A percentile compares a stretch with the other conserved stretches of the same genome.
phyloP scores from a whole-genome alignment of 352 stramenopile genomes.

The Globisporangium cylindrosporum region DNA sequence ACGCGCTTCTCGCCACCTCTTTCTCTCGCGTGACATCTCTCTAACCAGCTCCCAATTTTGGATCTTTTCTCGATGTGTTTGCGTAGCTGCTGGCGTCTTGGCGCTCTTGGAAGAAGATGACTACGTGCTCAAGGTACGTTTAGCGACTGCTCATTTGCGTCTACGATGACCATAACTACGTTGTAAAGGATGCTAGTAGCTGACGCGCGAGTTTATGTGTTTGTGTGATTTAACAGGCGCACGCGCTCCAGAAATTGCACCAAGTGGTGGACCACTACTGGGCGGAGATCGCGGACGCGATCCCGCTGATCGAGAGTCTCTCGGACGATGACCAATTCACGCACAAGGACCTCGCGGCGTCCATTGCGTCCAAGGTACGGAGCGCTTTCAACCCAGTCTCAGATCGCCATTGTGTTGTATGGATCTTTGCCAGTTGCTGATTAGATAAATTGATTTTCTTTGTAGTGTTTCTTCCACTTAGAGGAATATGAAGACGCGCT shows the following conservation, averaged over 20 bases:
- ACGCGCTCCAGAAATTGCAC: slow-evolving; percentile 91
- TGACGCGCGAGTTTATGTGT: slow-evolving; percentile 11
- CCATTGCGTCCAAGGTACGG: slow-evolving; percentile 85
- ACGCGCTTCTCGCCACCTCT: background rate
- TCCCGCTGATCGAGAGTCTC: slow-evolving; percentile 92
- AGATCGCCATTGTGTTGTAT: background rate
- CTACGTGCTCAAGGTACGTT: slow-evolving; percentile 77
- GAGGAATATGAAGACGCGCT: slow-evolving; percentile 97
- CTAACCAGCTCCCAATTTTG: slow-evolving; percentile 4
- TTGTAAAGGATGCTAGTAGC: background rate
- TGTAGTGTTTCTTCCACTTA: slow-evolving; percentile 97
- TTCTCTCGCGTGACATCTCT: background rate
- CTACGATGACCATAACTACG: background rate
- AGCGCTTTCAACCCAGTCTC: background rate
- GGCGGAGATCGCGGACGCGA: slow-evolving; percentile 91
- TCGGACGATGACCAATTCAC: slow-evolving; percentile 92
- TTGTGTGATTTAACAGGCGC: slow-evolving; percentile 43
- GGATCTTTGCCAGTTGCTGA: background rate
- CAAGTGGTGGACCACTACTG: slow-evolving; percentile 93
- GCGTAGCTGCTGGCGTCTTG: slow-evolving; percentile 80
- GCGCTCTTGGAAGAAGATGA: slow-evolving; percentile 91
- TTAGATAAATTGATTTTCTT: slow-evolving; percentile 12
- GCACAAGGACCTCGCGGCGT: slow-evolving; percentile 88
- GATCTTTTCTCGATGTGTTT: slow-evolving; percentile 15
- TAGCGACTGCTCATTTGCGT: background rate